phyloP scores from a whole-genome alignment of 2,329 filamentous ascomycete species.

The Fusarium coicis region DNA sequence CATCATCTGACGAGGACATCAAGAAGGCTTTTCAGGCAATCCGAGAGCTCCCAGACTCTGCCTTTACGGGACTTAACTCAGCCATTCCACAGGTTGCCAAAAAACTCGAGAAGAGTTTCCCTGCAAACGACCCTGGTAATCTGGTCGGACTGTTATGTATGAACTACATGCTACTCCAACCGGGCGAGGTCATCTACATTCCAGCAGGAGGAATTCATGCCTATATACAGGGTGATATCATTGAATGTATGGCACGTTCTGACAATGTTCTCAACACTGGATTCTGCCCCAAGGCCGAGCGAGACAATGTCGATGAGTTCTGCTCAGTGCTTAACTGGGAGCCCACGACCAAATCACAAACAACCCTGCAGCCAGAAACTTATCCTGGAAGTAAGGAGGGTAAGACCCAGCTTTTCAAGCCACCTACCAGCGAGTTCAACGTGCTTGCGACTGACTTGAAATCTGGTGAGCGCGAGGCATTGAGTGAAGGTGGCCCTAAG shows the following conservation, averaged over 20 bases:
- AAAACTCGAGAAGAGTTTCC: conserved; percentile 73
- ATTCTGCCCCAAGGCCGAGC: conserved; percentile 75
- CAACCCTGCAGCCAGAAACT: conserved; percentile 61
- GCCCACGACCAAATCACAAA: conserved; percentile 67
- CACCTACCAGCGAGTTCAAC: conserved; percentile 78
- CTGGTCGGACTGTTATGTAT: conserved; percentile 77
- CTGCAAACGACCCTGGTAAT: conserved; percentile 70
- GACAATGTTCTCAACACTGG: conserved; percentile 81
- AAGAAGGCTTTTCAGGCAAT: conserved; percentile 36
- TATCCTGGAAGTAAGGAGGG: conserved; percentile 65
- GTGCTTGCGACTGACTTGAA: conserved; percentile 70
- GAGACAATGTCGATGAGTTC: conserved; percentile 73
- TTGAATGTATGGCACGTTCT: conserved; percentile 81
- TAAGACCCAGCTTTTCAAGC: conserved; percentile 71
- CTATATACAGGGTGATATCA: conserved; percentile 77
- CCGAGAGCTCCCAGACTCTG: conserved; percentile 54
- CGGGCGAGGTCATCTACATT: conserved; percentile 76
- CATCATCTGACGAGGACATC: conserved; percentile 57
- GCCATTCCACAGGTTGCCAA: conserved; percentile 74
- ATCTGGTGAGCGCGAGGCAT: conserved; percentile 66
- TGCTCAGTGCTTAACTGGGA: conserved; percentile 70
- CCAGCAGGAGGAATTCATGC: conserved; percentile 80
- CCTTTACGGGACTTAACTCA: conserved; percentile 58
- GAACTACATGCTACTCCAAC: conserved; percentile 75
- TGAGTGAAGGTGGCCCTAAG: conserved; percentile 36